Percentiles rank a stretch among this genome's conserved stretches.
phyloP scores from a whole-genome alignment of 345 rosid genomes.

The Melastoma malabathricum region DNA sequence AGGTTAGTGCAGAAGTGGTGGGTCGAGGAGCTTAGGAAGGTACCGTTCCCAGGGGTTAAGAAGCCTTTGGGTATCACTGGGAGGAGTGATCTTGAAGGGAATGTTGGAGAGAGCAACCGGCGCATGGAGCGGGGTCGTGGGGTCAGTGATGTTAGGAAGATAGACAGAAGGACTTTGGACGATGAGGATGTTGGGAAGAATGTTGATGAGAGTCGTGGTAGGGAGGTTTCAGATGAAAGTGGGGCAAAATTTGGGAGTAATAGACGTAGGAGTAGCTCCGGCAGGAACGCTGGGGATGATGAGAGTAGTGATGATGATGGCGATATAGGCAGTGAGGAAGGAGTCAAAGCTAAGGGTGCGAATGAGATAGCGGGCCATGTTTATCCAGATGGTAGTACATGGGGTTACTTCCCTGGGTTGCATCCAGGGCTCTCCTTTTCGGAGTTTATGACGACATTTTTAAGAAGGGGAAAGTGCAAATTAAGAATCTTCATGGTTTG shows the following conservation, averaged over 20 bases:
- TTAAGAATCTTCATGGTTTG: constrained; percentile 81
- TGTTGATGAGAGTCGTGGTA: constrained; percentile 3
- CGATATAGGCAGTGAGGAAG: too few species aligned
- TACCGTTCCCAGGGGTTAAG: constrained; percentile 43
- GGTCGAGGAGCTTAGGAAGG: constrained; percentile 46
- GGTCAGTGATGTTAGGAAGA: constrained; percentile 26
- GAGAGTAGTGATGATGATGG: too few species aligned
- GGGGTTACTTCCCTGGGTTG: constrained; percentile 90
- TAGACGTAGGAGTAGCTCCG: background rate
- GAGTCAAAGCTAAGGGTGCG: constrained; percentile 9
- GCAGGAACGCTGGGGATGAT: too few species aligned
- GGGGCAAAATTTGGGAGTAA: constrained; percentile 2
- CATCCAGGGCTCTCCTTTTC: constrained; percentile 55
- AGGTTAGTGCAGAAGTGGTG: constrained; percentile 55
- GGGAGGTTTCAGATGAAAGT: constrained; percentile 1
- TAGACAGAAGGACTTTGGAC: constrained; percentile 42
- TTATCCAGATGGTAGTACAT: constrained; percentile 79
- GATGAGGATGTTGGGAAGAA: constrained; percentile 7
- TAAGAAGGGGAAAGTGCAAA: constrained; percentile 38
- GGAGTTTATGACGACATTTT: constrained; percentile 56
- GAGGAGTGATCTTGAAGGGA: constrained; percentile 11
- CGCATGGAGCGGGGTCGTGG: constrained; percentile 1
- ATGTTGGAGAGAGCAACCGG: constrained; percentile 11
- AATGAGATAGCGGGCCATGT: constrained; percentile 38
- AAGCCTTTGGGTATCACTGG: constrained; percentile 40